phyloP scores from a whole-genome alignment of 768 basidiomycete genomes.

The Leccinum obscurum region DNA sequence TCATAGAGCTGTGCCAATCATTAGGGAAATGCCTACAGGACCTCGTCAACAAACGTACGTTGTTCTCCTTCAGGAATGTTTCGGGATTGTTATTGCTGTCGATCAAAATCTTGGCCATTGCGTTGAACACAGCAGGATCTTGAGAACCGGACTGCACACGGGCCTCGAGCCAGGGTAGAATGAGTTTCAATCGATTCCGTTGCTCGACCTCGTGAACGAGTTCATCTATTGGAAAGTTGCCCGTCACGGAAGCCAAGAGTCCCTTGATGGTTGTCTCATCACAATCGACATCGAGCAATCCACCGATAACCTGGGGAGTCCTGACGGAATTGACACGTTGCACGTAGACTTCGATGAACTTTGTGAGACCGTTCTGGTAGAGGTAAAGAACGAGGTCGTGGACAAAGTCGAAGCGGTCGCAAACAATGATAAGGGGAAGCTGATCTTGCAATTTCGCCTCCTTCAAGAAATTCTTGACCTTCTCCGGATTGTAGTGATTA shows the following conservation, averaged over 20 bases:
- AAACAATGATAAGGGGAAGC: slow-evolving; percentile 98
- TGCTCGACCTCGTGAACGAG: slow-evolving; percentile 97
- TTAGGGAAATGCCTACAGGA: slow-evolving; percentile 1
- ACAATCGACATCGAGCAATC: slow-evolving; percentile 95
- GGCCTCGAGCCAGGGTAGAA: slow-evolving; percentile 95
- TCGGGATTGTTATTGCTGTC: slow-evolving; percentile 99
- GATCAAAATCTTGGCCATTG: slow-evolving; percentile 97
- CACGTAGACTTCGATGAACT: slow-evolving; percentile 99
- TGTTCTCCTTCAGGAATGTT: slow-evolving; percentile 97
- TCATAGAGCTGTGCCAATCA: slow-evolving; percentile 74
- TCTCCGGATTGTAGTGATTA: slow-evolving; percentile 97
- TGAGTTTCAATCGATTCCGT: slow-evolving; percentile 93
- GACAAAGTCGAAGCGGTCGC: slow-evolving; percentile 99
- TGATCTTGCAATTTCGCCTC: slow-evolving; percentile 97
- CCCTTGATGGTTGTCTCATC: slow-evolving; percentile 95
- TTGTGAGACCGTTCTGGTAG: slow-evolving; percentile 94
- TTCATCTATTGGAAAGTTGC: slow-evolving; percentile 97
- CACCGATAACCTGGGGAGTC: slow-evolving; percentile 96
- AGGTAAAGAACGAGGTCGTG: slow-evolving; percentile 98
- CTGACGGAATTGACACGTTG: slow-evolving; percentile 96
- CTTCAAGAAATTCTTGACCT: slow-evolving; percentile 99
- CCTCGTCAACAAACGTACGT: slow-evolving; percentile 51
- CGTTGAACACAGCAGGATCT: slow-evolving; percentile 93
- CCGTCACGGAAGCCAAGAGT: slow-evolving; percentile 90
- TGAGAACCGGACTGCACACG: slow-evolving; percentile 93